Percentiles rank a stretch among this genome's conserved stretches.
Conservation (phyloP, 257 asterid species). For the Voacanga thouarsii region DNA sequence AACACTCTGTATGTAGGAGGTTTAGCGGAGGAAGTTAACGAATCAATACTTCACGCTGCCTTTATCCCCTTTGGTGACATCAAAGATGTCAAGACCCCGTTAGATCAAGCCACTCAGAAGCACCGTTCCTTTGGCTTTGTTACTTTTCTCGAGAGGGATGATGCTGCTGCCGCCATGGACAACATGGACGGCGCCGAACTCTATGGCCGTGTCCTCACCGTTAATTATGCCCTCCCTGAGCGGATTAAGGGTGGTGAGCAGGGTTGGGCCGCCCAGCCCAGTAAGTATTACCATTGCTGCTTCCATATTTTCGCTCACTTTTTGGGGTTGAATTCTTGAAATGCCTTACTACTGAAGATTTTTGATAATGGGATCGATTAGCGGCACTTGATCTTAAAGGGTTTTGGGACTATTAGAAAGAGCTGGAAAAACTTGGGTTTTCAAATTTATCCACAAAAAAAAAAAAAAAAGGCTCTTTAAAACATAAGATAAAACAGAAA, state of each 20-base stretch:
- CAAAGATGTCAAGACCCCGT: constrained; percentile 92
- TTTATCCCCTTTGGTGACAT: constrained; percentile 94
- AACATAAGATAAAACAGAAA: background rate
- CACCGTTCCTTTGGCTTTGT: constrained; percentile 97
- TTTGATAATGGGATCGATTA: background rate
- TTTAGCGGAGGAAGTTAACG: constrained; percentile 89
- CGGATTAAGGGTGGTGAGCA: constrained; percentile 88
- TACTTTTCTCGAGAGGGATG: constrained; percentile 86
- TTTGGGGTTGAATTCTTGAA: background rate
- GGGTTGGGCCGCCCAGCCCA: constrained; percentile 98
- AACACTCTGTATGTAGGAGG: constrained; percentile 96
- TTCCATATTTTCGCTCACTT: too few relatives aligned
- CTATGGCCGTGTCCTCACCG: constrained; percentile 91
- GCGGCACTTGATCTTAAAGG: background rate
- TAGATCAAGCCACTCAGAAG: constrained; percentile 93
- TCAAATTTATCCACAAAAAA: background rate
- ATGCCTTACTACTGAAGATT: background rate
- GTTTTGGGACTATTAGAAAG: background rate
- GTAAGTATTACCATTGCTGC: constrained; percentile 35
- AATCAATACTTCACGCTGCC: constrained; percentile 76
- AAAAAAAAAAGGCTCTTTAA: background rate
- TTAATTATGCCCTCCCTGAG: constrained; percentile 92
- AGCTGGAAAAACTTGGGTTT: background rate
- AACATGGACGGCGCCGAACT: constrained; percentile 99
- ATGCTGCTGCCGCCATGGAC: constrained; percentile 95